These are phyloP conservation scores for Venturia carpophila DNA, from an alignment of 2,329 filamentous ascomycete species.

Conservation along the genomic window DNA sequence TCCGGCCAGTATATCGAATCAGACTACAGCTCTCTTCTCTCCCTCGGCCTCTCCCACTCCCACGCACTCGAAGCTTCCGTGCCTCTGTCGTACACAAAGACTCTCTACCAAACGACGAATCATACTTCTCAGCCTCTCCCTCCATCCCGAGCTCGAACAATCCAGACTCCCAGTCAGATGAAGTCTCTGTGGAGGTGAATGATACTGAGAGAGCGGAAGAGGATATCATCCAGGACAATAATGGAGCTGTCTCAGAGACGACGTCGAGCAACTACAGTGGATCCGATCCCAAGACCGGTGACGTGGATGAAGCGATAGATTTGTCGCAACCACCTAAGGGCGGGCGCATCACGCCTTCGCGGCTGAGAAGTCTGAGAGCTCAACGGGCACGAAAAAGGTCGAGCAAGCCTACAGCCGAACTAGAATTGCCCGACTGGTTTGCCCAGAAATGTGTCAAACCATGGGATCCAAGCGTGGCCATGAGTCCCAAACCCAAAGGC, in stretches of 20 bases:
- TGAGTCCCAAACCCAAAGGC: not conserved
- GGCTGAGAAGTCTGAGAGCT: slow-evolving; percentile 1
- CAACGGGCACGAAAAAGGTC: not conserved
- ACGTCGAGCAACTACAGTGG: not conserved
- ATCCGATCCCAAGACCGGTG: not conserved
- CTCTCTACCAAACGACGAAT: not conserved
- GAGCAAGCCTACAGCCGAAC: not conserved
- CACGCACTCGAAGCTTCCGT: not conserved
- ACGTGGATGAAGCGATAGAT: not conserved
- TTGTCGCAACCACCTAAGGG: not conserved
- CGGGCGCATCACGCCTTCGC: not conserved
- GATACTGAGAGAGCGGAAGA: not conserved
- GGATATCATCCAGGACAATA: not conserved
- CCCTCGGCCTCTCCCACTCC: too few species aligned
- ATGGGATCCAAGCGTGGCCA: not conserved
- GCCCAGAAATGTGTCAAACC: slow-evolving; percentile 10
- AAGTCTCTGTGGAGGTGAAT: not conserved
- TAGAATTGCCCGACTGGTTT: slow-evolving; percentile 8
- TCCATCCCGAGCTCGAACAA: not conserved
- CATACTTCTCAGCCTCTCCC: not conserved
- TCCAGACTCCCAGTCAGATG: not conserved
- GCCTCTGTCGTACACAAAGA: not conserved
- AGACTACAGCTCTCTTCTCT: not conserved
- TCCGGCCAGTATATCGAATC: slow-evolving; percentile 5
- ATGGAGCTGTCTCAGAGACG: not conserved